phyloP scores from a whole-genome alignment of 2,329 filamentous ascomycete species.

The Nothomitra cinnamomea region DNA sequence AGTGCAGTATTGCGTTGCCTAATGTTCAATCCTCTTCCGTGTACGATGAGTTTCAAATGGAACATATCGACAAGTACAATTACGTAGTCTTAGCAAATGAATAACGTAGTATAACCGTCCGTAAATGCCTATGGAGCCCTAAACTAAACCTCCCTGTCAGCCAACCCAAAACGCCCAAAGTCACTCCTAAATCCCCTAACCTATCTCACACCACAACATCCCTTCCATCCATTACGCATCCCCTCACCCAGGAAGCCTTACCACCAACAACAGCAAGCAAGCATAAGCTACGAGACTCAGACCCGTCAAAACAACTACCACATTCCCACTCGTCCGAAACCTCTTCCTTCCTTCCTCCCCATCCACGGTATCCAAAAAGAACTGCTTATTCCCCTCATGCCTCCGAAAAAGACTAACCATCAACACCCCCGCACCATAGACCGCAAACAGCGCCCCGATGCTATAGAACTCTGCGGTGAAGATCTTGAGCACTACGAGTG shows the following conservation, averaged over 20 bases:
- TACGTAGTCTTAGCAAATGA: too few relatives aligned
- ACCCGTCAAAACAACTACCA: conserved; percentile 43
- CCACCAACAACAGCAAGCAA: conserved; percentile 39
- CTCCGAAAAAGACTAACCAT: conserved; percentile 71
- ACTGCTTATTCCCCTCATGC: conserved; percentile 84
- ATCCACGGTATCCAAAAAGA: conserved; percentile 52
- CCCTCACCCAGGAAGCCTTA: conserved; percentile 23
- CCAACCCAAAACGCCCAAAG: not conserved
- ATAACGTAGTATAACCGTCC: too few relatives aligned
- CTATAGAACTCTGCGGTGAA: conserved; percentile 94
- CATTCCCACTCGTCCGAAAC: conserved; percentile 49
- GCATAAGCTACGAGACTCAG: conserved; percentile 45
- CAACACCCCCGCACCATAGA: conserved; percentile 74
- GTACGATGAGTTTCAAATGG: too few relatives aligned
- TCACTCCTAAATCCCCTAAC: not conserved
- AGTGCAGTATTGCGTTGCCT: too few relatives aligned
- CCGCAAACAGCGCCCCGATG: conserved; percentile 88
- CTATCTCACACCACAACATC: too few relatives aligned
- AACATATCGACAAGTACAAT: too few relatives aligned
- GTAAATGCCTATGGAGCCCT: too few relatives aligned
- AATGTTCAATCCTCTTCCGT: too few relatives aligned
- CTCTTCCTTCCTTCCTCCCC: conserved; percentile 43
- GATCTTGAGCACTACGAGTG: conserved; percentile 86
- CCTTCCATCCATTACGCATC: too few relatives aligned
- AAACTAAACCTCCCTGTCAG: too few relatives aligned